Evolutionary conservation across 495 filamentous ascomycete genomes (phyloP).

Genomic region (Xylaria venustula): DNA sequence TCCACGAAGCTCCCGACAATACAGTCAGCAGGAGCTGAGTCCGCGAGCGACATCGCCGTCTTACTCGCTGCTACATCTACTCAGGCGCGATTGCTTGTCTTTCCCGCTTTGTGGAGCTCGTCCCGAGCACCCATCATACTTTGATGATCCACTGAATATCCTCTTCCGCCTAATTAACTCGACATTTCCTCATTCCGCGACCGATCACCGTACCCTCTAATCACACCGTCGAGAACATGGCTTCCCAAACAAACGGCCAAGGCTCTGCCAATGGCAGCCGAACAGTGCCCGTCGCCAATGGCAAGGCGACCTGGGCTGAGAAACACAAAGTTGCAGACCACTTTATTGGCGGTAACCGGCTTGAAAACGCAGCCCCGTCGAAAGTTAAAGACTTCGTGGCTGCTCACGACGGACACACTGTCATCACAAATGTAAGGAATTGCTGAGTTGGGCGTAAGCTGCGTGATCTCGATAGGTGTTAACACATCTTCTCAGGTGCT

Average conservation of each 20-base stretch:
- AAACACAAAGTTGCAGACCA: slow-evolving; percentile 81
- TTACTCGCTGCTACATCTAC: slow-evolving; percentile 2
- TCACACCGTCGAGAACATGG: slow-evolving; percentile 36
- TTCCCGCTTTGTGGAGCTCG: slow-evolving; percentile 24
- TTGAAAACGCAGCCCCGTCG: slow-evolving; percentile 73
- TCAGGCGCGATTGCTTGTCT: slow-evolving; percentile 23
- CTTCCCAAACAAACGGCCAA: slow-evolving; percentile 50
- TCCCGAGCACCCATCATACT: slow-evolving; percentile 24
- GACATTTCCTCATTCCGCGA: slow-evolving; percentile 6
- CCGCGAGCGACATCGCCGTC: slow-evolving; percentile 10
- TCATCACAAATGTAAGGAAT: slow-evolving; percentile 87
- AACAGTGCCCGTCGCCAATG: slow-evolving; percentile 47
- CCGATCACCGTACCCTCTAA: slow-evolving; percentile 15
- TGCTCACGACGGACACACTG: slow-evolving; percentile 86
- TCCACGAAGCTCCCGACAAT: neutral
- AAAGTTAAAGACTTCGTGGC: slow-evolving; percentile 94
- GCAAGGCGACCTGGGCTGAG: slow-evolving; percentile 61
- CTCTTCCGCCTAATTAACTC: slow-evolving; percentile 23
- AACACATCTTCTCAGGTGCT: slow-evolving; percentile 66
- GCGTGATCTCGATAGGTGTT: neutral
- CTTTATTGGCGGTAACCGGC: slow-evolving; percentile 91
- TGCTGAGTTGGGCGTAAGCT: neutral
- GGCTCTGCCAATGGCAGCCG: slow-evolving; percentile 33
- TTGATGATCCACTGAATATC: slow-evolving; percentile 26
- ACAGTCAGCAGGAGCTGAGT: slow-evolving; percentile 6